A percentile compares a stretch with the other conserved stretches of the same genome.
phyloP scores from a whole-genome alignment of 495 filamentous ascomycete genomes.

The Collariella sp. region DNA sequence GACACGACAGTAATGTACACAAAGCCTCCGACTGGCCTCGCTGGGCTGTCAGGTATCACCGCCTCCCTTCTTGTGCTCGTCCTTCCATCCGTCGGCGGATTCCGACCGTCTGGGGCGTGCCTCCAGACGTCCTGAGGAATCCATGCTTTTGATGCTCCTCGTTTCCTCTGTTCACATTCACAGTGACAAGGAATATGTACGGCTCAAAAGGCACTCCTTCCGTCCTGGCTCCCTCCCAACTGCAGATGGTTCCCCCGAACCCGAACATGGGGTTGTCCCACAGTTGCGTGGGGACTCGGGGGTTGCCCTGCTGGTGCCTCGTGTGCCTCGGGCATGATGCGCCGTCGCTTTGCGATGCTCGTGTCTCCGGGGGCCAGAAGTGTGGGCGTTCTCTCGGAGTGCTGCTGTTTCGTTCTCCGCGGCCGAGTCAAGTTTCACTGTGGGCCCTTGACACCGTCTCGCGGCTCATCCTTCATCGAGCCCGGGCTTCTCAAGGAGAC shows the following conservation, averaged over 20 bases:
- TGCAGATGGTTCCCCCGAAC: background rate
- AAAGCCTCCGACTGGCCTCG: background rate
- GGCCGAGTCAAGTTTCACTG: background rate
- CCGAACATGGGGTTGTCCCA: constrained; percentile 3
- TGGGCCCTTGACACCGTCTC: background rate
- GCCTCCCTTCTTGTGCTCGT: background rate
- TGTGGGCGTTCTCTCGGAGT: constrained; percentile 9
- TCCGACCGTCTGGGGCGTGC: background rate
- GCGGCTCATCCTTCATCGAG: constrained; percentile 5
- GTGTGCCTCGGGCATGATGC: constrained; percentile 3
- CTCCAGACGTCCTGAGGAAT: background rate
- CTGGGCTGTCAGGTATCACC: background rate
- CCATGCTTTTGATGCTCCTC: background rate
- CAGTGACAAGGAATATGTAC: constrained; percentile 8
- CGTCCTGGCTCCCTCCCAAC: background rate
- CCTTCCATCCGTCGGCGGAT: background rate
- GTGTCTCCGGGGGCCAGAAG: background rate
- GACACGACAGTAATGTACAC: background rate
- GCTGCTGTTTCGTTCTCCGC: constrained; percentile 4
- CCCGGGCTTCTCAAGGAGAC: constrained; percentile 20
- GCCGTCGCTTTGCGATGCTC: constrained; percentile 6
- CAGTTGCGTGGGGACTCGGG: background rate
- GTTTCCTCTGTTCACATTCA: constrained; percentile 8
- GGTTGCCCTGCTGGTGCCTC: background rate
- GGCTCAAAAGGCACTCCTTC: constrained; percentile 6